These are phyloP conservation scores for Aeschynomene evenia DNA, from an alignment of 306 rosid genomes.

Conservation along the genomic window DNA sequence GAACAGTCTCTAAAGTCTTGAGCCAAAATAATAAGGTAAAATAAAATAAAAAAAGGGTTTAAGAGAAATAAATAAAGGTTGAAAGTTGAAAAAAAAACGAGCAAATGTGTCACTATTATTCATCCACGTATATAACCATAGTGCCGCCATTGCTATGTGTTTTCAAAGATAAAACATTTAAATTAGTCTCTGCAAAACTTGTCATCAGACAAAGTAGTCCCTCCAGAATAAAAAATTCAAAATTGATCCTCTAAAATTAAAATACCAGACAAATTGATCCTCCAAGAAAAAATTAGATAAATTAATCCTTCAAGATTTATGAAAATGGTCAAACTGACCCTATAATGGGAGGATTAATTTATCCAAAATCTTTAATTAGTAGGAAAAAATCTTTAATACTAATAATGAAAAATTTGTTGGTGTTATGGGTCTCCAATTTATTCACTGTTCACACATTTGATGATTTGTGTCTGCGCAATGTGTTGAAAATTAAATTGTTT, in stretches of 20 bases:
- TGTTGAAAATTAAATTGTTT: conserved; percentile 17
- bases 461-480: not conserved
- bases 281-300: no score
- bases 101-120: conserved; percentile 22
- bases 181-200: no score
- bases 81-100: conserved; percentile 26
- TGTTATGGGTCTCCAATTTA: not conserved
- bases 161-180: no score
- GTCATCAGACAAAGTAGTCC: no score
- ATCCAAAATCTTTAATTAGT: no score
- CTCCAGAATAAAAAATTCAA: no score
- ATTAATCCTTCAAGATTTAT: no score
- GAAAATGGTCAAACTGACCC: no score
- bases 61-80: not conserved
- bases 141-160: conserved; percentile 35
- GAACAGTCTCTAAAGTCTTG: conserved; percentile 17
- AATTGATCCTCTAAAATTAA: no score
- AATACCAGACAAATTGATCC: no score
- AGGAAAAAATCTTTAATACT: no score
- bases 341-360: no score
- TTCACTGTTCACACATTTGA: conserved; percentile 17
- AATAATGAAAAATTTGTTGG: not conserved
- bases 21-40: conserved; percentile 13
- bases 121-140: conserved; percentile 35
- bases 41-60: not conserved